These are phyloP conservation scores for Xylaria sp. DNA, from an alignment of 2,329 filamentous ascomycete genomes.

Conservation along the genomic window DNA sequence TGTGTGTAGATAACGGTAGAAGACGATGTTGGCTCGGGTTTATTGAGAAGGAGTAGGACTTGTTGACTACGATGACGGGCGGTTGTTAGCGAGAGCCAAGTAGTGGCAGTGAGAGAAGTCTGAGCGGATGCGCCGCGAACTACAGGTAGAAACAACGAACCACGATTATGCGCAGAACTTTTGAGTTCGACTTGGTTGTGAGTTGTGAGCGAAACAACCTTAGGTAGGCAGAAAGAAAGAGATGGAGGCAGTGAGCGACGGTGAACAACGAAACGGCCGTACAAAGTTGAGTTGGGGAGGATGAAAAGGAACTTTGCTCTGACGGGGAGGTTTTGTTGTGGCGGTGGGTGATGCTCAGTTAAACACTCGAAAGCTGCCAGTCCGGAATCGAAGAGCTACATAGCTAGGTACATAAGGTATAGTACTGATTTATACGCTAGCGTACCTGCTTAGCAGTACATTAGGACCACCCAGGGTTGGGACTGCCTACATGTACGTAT, in stretches of 20 bases:
- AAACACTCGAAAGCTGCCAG: slow-evolving; percentile 19
- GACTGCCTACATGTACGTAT: background rate
- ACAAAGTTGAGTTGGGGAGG: slow-evolving; percentile 22
- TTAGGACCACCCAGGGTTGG: background rate
- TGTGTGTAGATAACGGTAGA: slow-evolving; percentile 19
- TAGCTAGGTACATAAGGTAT: too few relatives aligned
- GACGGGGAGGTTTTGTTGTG: slow-evolving; percentile 14
- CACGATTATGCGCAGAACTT: background rate
- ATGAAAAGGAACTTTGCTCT: slow-evolving; percentile 13
- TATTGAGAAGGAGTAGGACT: background rate
- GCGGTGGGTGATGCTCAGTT: slow-evolving; percentile 32
- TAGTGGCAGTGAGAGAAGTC: background rate
- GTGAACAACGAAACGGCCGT: slow-evolving; percentile 19
- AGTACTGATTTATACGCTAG: background rate
- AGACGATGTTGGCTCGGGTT: slow-evolving; percentile 7
- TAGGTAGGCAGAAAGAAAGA: background rate
- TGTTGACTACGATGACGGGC: slow-evolving; percentile 1
- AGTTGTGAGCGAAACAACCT: background rate
- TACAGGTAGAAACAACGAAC: slow-evolving; percentile 16
- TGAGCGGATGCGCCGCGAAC: background rate
- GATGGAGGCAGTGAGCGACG: slow-evolving; percentile 6
- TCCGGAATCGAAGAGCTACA: slow-evolving; percentile 18
- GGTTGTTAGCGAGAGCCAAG: slow-evolving; percentile 19
- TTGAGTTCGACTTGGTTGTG: background rate
- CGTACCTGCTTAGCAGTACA: slow-evolving; percentile 14